A percentile compares a stretch with the other conserved stretches of the same genome.
These are phyloP conservation scores for Carex scoparia DNA, from an alignment of 176 grass and related monocot species.

Conservation along the genomic window DNA sequence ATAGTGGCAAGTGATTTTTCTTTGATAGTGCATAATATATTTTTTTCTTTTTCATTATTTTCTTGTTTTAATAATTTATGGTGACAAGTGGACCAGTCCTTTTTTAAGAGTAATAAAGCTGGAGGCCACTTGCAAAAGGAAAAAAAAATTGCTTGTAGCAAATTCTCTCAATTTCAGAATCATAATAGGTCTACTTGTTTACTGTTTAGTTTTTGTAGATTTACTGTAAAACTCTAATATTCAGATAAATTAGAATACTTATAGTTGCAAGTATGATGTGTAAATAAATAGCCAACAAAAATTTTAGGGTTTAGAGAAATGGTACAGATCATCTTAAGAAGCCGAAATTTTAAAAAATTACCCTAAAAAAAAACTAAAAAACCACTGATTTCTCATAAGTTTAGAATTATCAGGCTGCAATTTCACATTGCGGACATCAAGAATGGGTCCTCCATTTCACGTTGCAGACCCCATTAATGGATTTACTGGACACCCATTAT, in stretches of 20 bases:
- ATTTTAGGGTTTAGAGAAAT: background rate
- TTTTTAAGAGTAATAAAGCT: background rate
- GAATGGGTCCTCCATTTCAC: too few relatives aligned
- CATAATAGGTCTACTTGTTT: background rate
- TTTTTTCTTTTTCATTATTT: background rate
- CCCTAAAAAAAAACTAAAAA: too few relatives aligned
- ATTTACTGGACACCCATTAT: too few relatives aligned
- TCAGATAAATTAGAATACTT: background rate
- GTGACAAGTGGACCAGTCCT: background rate
- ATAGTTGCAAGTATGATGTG: background rate
- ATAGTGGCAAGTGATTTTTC: background rate
- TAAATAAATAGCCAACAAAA: background rate
- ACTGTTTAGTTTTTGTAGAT: background rate
- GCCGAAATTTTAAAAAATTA: too few relatives aligned
- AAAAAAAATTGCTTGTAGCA: too few relatives aligned
- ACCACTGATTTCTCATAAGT: too few relatives aligned
- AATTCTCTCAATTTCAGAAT: background rate
- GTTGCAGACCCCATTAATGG: too few relatives aligned
- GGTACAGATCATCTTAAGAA: background rate
- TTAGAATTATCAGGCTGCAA: too few relatives aligned
- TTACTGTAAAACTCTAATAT: background rate
- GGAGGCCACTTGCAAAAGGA: background rate
- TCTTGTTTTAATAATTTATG: background rate
- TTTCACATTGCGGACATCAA: too few relatives aligned
- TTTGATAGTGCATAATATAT: background rate